phyloP scores from a whole-genome alignment of 139 green algal species.

The Tetraselmis chui region DNA sequence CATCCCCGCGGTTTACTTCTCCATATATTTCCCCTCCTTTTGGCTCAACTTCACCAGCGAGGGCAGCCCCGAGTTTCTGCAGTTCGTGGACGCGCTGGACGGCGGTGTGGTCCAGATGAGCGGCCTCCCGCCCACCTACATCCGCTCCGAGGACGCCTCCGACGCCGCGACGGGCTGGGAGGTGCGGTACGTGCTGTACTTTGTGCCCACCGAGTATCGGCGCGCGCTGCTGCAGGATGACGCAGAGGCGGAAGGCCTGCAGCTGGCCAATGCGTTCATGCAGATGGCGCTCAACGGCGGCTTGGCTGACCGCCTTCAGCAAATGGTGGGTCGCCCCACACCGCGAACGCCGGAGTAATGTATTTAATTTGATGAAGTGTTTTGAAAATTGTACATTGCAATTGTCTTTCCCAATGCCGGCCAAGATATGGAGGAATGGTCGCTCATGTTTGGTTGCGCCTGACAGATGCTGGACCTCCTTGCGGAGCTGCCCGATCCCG shows the following conservation, averaged over 20 bases:
- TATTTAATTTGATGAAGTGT: no score
- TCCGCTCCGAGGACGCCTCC: background rate
- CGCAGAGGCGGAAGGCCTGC: no score
- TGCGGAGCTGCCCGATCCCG: no score
- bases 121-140: background rate
- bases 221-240: no score
- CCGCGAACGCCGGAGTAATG: no score
- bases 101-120: background rate
- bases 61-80: background rate
- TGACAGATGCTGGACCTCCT: no score
- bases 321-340: no score
- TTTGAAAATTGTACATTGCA: no score
- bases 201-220: background rate
- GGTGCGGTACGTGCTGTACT: background rate
- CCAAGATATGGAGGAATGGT: no score
- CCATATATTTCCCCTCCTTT: background rate
- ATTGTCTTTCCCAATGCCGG: no score
- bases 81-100: background rate
- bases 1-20: background rate
- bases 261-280: background rate
- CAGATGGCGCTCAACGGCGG: background rate
- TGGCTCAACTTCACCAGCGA: background rate
- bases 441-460: no score
- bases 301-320: no score
- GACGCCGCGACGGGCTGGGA: background rate